Conservation (phyloP, 139 green algal species). For the Parachlorella kessleri region DNA sequence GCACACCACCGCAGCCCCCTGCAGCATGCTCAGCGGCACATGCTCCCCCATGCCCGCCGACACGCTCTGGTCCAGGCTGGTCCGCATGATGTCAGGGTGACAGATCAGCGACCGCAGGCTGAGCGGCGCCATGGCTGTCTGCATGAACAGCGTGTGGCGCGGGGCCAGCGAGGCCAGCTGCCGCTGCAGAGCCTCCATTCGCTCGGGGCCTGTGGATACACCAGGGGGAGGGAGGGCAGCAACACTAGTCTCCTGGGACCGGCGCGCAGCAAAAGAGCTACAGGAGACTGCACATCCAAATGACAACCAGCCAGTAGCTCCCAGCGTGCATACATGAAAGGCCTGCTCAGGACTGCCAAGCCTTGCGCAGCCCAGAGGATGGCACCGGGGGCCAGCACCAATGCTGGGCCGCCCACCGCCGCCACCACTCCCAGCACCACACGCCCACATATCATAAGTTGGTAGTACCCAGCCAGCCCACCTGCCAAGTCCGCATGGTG, state of each 20-base stretch:
- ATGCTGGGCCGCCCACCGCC: no score
- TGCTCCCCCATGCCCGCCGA: slow-evolving; percentile 6
- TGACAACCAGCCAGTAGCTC: not conserved
- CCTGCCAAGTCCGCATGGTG: slow-evolving; percentile 38
- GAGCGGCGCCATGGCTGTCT: slow-evolving; percentile 6
- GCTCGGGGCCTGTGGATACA: slow-evolving; percentile 14
- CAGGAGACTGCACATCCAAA: not conserved
- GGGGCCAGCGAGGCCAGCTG: slow-evolving; percentile 22
- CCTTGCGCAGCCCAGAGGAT: no score
- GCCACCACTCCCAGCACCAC: not conserved
- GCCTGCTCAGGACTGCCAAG: no score
- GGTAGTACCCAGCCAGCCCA: not conserved
- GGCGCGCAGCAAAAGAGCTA: no score
- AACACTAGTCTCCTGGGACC: not conserved
- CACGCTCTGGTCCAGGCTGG: slow-evolving; percentile 8
- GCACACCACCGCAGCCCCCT: slow-evolving; percentile 30
- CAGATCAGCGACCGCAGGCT: slow-evolving; percentile 29
- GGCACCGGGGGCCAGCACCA: no score
- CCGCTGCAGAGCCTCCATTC: not conserved
- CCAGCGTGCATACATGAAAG: no score
- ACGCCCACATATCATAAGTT: no score
- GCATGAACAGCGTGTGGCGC: slow-evolving; percentile 34
- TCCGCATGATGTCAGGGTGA: slow-evolving; percentile 1
- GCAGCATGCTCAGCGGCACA: slow-evolving; percentile 6
- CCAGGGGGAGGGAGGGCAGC: not conserved